These are phyloP conservation scores for Pythium oligandrum DNA, from an alignment of 352 stramenopile species.

Conservation along the genomic window DNA sequence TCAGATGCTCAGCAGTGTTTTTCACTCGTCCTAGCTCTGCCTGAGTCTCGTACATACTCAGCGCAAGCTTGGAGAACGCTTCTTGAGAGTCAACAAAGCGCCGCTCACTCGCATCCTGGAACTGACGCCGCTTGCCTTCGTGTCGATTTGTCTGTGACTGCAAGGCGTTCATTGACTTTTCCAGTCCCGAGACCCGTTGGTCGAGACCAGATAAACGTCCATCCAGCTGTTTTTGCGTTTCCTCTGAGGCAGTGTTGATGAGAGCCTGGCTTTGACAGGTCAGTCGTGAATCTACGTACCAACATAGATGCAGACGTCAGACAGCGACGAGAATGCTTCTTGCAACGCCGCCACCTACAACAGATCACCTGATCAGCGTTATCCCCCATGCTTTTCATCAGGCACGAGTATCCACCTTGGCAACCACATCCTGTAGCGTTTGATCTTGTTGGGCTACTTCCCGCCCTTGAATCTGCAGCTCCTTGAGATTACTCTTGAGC, in stretches of 20 bases:
- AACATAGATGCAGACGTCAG: slow-evolving; percentile 47
- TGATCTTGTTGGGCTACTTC: slow-evolving; percentile 47
- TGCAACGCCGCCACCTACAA: slow-evolving; percentile 38
- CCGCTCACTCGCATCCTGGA: slow-evolving; percentile 32
- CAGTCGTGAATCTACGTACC: background rate
- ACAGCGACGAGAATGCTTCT: slow-evolving; percentile 52
- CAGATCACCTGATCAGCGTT: background rate
- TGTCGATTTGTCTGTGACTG: slow-evolving; percentile 28
- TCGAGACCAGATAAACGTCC: slow-evolving; percentile 13
- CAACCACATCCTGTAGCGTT: slow-evolving; percentile 33
- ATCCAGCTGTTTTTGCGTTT: slow-evolving; percentile 16
- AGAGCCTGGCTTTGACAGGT: background rate
- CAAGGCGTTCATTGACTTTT: slow-evolving; percentile 26
- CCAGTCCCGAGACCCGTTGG: slow-evolving; percentile 26
- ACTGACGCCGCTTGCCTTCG: slow-evolving; percentile 35
- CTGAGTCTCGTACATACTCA: slow-evolving; percentile 44
- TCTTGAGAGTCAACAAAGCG: slow-evolving; percentile 40
- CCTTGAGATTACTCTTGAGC: slow-evolving; percentile 46
- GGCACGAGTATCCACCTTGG: slow-evolving; percentile 18
- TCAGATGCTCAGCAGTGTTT: slow-evolving; percentile 35
- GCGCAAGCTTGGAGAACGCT: slow-evolving; percentile 40
- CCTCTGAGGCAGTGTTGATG: slow-evolving; percentile 11
- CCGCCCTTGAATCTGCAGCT: slow-evolving; percentile 31
- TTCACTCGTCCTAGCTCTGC: slow-evolving; percentile 35
- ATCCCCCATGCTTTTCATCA: background rate